Evolutionary conservation across 768 basidiomycete species (phyloP).

Genomic region (Leucosporidium yakuticum): DNA sequence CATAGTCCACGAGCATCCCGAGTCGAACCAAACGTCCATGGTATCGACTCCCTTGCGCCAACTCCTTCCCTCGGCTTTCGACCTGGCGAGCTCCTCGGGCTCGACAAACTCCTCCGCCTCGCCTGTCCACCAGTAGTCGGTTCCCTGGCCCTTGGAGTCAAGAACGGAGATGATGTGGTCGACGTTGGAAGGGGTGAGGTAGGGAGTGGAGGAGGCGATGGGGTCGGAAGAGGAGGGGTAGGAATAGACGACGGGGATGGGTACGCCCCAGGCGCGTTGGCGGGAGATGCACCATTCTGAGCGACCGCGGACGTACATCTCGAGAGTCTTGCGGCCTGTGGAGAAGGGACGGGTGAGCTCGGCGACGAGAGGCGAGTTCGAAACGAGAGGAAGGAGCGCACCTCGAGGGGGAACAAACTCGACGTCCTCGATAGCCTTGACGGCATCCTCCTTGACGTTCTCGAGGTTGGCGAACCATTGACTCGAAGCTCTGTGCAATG

Average conservation of each 20-base stretch:
- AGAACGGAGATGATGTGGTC: constrained; percentile 71
- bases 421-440: constrained; percentile 63
- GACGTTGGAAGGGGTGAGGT: constrained; percentile 62
- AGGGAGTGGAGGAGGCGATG: constrained; percentile 41
- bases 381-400: constrained; percentile 44
- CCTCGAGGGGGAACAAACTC: constrained; percentile 69
- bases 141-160: constrained; percentile 65
- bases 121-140: constrained; percentile 87
- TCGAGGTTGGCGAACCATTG: constrained; percentile 97
- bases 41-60: constrained; percentile 86
- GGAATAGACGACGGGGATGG: constrained; percentile 75
- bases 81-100: constrained; percentile 54
- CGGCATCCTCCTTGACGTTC: constrained; percentile 67
- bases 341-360: neutral
- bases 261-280: constrained; percentile 95
- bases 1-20: constrained; percentile 88
- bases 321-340: constrained; percentile 77
- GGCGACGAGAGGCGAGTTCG: constrained; percentile 5
- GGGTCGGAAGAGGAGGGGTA: neutral
- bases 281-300: constrained; percentile 99
- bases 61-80: constrained; percentile 43
- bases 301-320: constrained; percentile 74
- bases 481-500: constrained; percentile 64
- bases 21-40: constrained; percentile 99
- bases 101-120: constrained; percentile 70